Percentiles rank a stretch among this genome's conserved stretches.
These are phyloP conservation scores for Populus nigra DNA, from an alignment of 345 rosid genomes.

Conservation along the genomic window DNA sequence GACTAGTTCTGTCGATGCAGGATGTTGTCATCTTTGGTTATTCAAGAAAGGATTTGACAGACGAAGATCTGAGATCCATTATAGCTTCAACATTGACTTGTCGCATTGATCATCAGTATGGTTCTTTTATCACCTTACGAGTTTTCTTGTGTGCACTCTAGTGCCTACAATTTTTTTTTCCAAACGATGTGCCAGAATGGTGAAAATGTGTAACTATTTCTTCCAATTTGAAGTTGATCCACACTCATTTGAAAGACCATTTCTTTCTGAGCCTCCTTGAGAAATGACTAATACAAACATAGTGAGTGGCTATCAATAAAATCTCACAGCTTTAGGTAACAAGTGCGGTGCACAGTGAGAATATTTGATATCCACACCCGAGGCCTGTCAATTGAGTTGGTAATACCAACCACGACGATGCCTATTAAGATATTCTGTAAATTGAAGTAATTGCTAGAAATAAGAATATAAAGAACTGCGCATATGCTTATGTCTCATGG, in stretches of 20 bases:
- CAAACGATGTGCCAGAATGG: neutral
- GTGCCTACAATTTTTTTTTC: too few relatives aligned
- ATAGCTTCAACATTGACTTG: constrained; percentile 69
- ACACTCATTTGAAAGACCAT: neutral
- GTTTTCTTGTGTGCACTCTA: neutral
- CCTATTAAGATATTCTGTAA: neutral
- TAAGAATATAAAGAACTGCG: neutral
- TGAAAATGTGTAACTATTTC: neutral
- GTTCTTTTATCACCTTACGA: constrained; percentile 16
- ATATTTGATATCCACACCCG: neutral
- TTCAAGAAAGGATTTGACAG: constrained; percentile 67
- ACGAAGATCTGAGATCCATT: constrained; percentile 64
- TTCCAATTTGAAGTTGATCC: neutral
- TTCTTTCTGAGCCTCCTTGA: neutral
- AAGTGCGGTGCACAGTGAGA: neutral
- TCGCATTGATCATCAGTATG: constrained; percentile 70
- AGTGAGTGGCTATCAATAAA: too few relatives aligned
- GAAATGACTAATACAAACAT: too few relatives aligned
- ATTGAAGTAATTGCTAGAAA: neutral
- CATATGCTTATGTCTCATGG: neutral
- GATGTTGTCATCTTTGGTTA: constrained; percentile 63
- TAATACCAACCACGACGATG: neutral
- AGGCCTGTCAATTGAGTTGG: neutral
- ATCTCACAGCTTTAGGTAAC: neutral
- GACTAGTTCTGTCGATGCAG: constrained; percentile 32